Evolutionary conservation across 2,329 filamentous ascomycete species (phyloP), one percentile per base, ranked within the genome.

Genomic region (Botryotinia calthae): DNA sequence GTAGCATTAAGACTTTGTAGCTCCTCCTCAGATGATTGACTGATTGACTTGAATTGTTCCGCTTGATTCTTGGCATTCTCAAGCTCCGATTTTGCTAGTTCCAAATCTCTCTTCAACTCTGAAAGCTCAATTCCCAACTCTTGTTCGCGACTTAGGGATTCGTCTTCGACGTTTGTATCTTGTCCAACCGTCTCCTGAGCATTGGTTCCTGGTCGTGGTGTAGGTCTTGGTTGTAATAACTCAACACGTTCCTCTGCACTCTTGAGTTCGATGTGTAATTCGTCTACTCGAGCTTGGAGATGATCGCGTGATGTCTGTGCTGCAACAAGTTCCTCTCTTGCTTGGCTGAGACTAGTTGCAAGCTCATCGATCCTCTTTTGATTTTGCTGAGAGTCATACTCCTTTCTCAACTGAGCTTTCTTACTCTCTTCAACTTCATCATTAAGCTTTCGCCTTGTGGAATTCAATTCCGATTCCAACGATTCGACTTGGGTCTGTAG

Each of bases 301-400:
- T 98, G 93, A 81, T 98, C 95, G 65, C 92, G 90, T 64, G 90
- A 93, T 1, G 95, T 97, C 85, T 97, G 97, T 37, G 91, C 89
- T 40, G 91, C 90, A 63, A 96, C 89, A 69, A 97, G 88, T 78
- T 98, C 94, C 81, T 98, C 95, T 62, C 95, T 93, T 68, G 91
- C 89, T 74, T 94, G 89, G 77, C 93, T 87, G 58, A 98, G 85
- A 78, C 89, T 95, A 46, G 90, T 86, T 75, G 95, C 91, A 63
- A 99, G 88, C 79, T 98, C 95, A 77, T 99, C 95, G 74, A 98
- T 96, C 69, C 95, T 90, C 82, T 94, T 96, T 81, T 97, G 94
- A 68, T 88, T 90, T 81, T 98, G 94, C 76, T 94, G 91, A 59
- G 91, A 89, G 74, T 99, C 96, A 75, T 93, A 98, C 79, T 98